Base-by-base conservation (phyloP, 306 rosid genomes). In the Rosa rugosa region DNA sequence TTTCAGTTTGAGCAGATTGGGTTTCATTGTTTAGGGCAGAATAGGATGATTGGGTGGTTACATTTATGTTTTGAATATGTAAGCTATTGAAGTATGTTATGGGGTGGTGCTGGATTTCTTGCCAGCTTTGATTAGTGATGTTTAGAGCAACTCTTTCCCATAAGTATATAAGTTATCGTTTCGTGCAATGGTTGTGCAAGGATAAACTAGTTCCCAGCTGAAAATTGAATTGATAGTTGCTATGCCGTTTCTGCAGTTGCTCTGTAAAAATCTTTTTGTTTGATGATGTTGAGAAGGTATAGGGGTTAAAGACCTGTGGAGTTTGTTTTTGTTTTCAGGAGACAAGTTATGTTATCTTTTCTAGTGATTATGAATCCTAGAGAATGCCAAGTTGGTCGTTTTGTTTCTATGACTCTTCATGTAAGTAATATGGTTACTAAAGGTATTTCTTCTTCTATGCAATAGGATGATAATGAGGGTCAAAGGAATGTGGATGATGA, bases 381-480 rank as follows among this genome's bases (percentile, higher is more conserved):
- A 31, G 44, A 64, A 31, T 63, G 44, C 1, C 0, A 3, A 53
- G 9, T 16, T 71, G 54, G 22, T 46, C 6, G 6, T 76, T 10
- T 62, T 79, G 54, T 65, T 65, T 16, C 44, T 65, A 14, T 65
- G 44, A 65, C n/a, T 4, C 71, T 65, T 65, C 11, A 38, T 47
- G 25, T 84, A 46, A 78, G 69, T 85, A 62, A 25, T 25, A 25
- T 25, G 1, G 47, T 60, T 68, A 73, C 74, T 89, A 64, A 84
- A 42, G 56, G 4, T 36, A 27, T 71, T 78, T 72, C 11, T 36
- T 66, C 53, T 81, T 75, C 73, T 44, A 70, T 83, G 77, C 60
- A 71, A 63, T 77, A 96, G 99, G 98, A 96, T 72, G 99, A 96
- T 82, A 86, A 80, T 0, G 97, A 96, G 70, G 98, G 99, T 79